Evolutionary conservation across 345 rosid genomes (phyloP), one percentile per base, ranked within the genome.

Genomic region (Isatis tinctoria): DNA sequence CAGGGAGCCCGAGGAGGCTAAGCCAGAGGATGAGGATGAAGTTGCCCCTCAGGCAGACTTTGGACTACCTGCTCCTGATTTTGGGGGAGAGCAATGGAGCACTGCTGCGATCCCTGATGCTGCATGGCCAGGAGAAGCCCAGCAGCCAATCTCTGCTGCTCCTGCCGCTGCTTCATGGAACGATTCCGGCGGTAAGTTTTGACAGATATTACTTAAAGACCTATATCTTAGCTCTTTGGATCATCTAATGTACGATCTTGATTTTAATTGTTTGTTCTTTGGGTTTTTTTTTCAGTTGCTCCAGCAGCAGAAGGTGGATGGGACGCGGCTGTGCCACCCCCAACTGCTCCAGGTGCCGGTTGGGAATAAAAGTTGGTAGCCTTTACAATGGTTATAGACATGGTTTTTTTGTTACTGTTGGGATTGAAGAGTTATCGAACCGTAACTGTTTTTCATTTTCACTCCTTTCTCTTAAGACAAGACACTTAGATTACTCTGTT

Each of bases 1-100:
- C 80, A 86, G 95, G 65, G 95, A 89, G 74, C 92, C 95, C 0
- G 95, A 89, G 45, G 95, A 89, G 65, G 73, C 90, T 4, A 87
- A 86, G 68, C 82, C 66, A 54, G 81, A 70, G 4, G 92, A 87
- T 52, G 96, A 87, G 40, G 96, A 89, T 12, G 95, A 89, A 10
- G 78, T 70, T 11, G 74, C 70, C 11, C 76, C 76, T 12, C 75
- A 30, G 28, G 27, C 67, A 4, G 81, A 77, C 12, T 77, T 17
- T 78, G 75, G 67, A 44, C 62, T 79, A 28, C 66, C 81, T 57
- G 67, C 88, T 10, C 74, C 84, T 53, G 95, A 87, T 3, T 85
- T 81, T 22, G 83, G 82, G 30, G 68, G 75, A 59, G 97, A 87
- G 28, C 84, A 85, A 48, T 91, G 95, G 95, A 76, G 82, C 4